These are phyloP conservation scores for Sugiyamaella floridensis DNA, from an alignment of 805 yeast species.

Conservation along the genomic window DNA sequence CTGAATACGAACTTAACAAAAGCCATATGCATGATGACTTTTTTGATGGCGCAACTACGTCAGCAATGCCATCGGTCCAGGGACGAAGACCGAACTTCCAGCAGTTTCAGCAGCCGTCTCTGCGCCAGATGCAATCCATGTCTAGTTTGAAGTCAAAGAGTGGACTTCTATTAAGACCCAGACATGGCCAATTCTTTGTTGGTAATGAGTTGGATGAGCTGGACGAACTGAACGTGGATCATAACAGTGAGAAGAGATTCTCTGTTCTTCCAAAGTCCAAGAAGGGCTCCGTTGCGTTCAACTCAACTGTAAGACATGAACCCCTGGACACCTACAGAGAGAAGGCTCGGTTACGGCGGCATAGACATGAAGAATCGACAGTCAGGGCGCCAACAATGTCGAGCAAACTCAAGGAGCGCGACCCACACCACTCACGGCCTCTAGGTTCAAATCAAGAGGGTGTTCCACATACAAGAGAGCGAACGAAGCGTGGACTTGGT, in stretches of 20 bases:
- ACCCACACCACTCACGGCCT: neutral
- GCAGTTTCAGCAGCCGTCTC: constrained; percentile 1
- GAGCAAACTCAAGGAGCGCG: constrained; percentile 3
- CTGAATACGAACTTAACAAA: no score
- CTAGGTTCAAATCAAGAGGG: neutral
- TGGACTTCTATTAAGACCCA: constrained; percentile 1
- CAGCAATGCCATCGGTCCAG: neutral
- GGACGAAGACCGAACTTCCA: constrained; percentile 2
- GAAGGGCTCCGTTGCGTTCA: neutral
- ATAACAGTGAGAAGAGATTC: neutral
- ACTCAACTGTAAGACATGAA: neutral
- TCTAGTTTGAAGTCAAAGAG: constrained; percentile 6
- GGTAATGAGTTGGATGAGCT: constrained; percentile 26
- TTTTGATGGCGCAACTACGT: no score
- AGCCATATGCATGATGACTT: no score
- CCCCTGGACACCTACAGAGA: neutral
- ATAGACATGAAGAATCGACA: constrained; percentile 5
- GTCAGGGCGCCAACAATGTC: constrained; percentile 8
- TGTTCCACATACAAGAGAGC: no score
- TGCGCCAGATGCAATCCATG: neutral
- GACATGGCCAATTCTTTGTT: constrained; percentile 16
- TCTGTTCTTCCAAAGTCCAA: constrained; percentile 1
- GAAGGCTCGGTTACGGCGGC: neutral
- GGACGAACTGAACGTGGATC: constrained; percentile 20
- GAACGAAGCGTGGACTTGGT: constrained; percentile 7